Conservation (phyloP, 1,284 basidiomycete genomes). For the Anthracocystis walkeri region DNA sequence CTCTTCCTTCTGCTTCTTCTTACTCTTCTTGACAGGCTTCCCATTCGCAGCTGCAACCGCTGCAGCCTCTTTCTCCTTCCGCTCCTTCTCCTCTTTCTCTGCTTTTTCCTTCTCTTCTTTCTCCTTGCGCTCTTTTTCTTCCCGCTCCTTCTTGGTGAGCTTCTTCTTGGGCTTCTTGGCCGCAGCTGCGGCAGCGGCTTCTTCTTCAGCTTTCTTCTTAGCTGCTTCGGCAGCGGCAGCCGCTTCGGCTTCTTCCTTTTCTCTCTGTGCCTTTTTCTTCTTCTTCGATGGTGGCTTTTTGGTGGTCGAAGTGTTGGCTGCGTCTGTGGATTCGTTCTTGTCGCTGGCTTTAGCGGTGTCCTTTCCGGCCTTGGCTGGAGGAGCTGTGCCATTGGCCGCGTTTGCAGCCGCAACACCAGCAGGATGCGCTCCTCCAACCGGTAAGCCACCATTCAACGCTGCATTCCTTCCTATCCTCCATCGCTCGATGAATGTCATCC, state of each 20-base stretch:
- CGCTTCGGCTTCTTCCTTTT: constrained; percentile 52
- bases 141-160: constrained; percentile 56
- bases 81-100: constrained; percentile 50
- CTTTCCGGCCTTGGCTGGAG: constrained; percentile 33
- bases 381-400: constrained; percentile 24
- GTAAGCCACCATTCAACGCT: constrained; percentile 18
- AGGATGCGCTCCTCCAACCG: constrained; percentile 2
- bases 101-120: constrained; percentile 60
- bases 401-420: constrained; percentile 7
- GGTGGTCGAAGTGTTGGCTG: constrained; percentile 19
- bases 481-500: constrained; percentile 60
- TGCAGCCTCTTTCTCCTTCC: constrained; percentile 50
- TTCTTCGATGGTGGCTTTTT: constrained; percentile 55
- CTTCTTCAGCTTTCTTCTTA: constrained; percentile 47
- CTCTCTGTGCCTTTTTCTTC: constrained; percentile 56
- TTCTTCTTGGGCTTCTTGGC: constrained; percentile 55
- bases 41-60: constrained; percentile 18
- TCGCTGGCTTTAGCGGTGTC: constrained; percentile 40
- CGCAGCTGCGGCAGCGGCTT: constrained; percentile 36
- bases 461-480: constrained; percentile 62
- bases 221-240: constrained; percentile 47
- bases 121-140: constrained; percentile 44
- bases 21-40: constrained; percentile 48
- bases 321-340: constrained; percentile 32
- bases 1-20: constrained; percentile 57